Evolutionary conservation across 345 rosid genomes (phyloP).

Genomic region (Brassica carinata): DNA sequence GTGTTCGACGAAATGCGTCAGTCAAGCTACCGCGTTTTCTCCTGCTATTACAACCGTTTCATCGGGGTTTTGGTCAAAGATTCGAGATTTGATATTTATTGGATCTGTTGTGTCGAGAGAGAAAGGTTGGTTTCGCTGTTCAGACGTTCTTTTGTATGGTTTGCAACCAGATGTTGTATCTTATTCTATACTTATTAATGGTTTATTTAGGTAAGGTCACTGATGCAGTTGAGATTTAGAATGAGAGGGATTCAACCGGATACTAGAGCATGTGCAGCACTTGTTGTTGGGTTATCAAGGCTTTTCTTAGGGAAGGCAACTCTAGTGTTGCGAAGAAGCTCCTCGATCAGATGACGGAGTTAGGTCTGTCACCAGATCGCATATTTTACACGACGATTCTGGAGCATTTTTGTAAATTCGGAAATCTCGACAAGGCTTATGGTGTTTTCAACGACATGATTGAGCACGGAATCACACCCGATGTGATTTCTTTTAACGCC

Average conservation of each 20-base stretch:
- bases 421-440: slow-evolving; percentile 67
- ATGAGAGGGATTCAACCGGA: slow-evolving; percentile 63
- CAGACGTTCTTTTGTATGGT: slow-evolving; percentile 61
- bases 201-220: slow-evolving; percentile 66
- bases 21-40: slow-evolving; percentile 71
- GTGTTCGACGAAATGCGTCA: slow-evolving; percentile 93
- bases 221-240: slow-evolving; percentile 65
- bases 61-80: slow-evolving; percentile 71
- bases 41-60: slow-evolving; percentile 83
- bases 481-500: slow-evolving; percentile 74
- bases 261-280: slow-evolving; percentile 57
- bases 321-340: slow-evolving; percentile 66
- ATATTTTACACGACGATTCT: slow-evolving; percentile 79
- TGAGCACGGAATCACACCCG: slow-evolving; percentile 69
- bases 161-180: slow-evolving; percentile 80
- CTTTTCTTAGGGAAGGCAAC: slow-evolving; percentile 65
- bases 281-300: slow-evolving; percentile 67
- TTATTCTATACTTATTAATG: slow-evolving; percentile 69
- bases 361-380: slow-evolving; percentile 65
- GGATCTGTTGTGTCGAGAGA: slow-evolving; percentile 67
- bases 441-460: slow-evolving; percentile 68
- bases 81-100: slow-evolving; percentile 71
- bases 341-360: slow-evolving; percentile 64
- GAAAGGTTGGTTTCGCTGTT: slow-evolving; percentile 54
- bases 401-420: slow-evolving; percentile 77